phyloP scores from a whole-genome alignment of 1,139 yeast species.

The Scheffersomyces titani region DNA sequence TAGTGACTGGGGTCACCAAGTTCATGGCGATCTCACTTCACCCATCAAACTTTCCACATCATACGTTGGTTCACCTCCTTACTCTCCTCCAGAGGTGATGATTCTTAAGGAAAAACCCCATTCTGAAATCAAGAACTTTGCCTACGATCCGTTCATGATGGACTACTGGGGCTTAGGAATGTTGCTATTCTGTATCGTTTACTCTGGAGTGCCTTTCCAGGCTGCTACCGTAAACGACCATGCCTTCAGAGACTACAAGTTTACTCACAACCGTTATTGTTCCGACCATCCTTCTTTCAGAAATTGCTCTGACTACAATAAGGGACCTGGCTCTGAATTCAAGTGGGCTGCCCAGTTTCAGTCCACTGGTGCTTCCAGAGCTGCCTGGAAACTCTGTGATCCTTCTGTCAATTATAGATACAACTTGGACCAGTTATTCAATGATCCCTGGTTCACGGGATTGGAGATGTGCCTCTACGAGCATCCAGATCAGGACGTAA shows the following conservation, averaged over 20 bases:
- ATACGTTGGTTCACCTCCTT: conserved; percentile 79
- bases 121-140: conserved; percentile 39
- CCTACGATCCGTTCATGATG: conserved; percentile 68
- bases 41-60: conserved; percentile 47
- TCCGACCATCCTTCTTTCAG: conserved; percentile 57
- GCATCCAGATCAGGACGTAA: conserved; percentile 46
- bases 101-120: conserved; percentile 42
- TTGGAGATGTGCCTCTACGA: conserved; percentile 66
- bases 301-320: conserved; percentile 41
- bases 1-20: conserved; percentile 61
- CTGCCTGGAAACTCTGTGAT: conserved; percentile 76
- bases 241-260: conserved; percentile 58
- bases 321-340: conserved; percentile 71
- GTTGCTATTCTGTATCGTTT: conserved; percentile 59
- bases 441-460: conserved; percentile 64
- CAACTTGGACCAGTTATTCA: conserved; percentile 52
- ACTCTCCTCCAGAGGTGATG: conserved; percentile 78
- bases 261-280: conserved; percentile 52
- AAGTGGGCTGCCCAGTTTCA: conserved; percentile 63
- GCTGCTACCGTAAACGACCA: conserved; percentile 53
- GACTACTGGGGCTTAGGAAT: conserved; percentile 78
- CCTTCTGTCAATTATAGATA: conserved; percentile 58
- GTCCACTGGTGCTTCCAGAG: conserved; percentile 59
- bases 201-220: conserved; percentile 62
- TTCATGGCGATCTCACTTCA: conserved; percentile 53